These are phyloP conservation scores for Blastocystis sp. DNA, from an alignment of 352 stramenopile species.

Conservation along the genomic window DNA sequence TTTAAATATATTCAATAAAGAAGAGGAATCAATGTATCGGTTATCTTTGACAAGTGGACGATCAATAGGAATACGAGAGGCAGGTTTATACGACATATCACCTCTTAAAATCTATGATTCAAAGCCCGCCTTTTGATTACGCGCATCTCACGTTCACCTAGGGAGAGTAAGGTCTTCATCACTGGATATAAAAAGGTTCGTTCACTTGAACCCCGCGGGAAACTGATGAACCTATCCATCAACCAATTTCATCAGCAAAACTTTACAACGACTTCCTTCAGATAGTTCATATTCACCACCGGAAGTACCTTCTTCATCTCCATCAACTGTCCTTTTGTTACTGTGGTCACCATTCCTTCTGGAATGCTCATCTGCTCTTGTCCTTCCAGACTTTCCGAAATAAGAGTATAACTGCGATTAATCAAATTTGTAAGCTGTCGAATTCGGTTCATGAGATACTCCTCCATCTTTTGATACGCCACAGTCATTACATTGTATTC, in stretches of 20 bases:
- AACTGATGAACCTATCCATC: constrained; percentile 21
- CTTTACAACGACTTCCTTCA: constrained; percentile 26
- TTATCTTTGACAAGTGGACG: not conserved
- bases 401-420: not conserved
- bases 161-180: constrained; percentile 6
- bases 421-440: constrained; percentile 20
- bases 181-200: constrained; percentile 6
- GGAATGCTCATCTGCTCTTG: not conserved
- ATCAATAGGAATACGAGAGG: constrained; percentile 44
- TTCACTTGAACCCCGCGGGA: constrained; percentile 11
- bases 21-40: not conserved
- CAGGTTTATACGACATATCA: constrained; percentile 15
- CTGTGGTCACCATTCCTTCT: not conserved
- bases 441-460: constrained; percentile 52
- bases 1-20: constrained; percentile 14
- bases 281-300: constrained; percentile 10
- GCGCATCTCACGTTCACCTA: constrained; percentile 13
- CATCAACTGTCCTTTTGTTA: not conserved
- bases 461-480: constrained; percentile 20
- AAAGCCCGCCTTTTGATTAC: not conserved
- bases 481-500: not conserved
- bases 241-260: not conserved
- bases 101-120: not conserved
- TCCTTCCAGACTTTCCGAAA: not conserved
- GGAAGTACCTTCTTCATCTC: constrained; percentile 1